Base-by-base conservation (phyloP, 148 eudicot genomes). In the Rhododendron henanense region DNA sequence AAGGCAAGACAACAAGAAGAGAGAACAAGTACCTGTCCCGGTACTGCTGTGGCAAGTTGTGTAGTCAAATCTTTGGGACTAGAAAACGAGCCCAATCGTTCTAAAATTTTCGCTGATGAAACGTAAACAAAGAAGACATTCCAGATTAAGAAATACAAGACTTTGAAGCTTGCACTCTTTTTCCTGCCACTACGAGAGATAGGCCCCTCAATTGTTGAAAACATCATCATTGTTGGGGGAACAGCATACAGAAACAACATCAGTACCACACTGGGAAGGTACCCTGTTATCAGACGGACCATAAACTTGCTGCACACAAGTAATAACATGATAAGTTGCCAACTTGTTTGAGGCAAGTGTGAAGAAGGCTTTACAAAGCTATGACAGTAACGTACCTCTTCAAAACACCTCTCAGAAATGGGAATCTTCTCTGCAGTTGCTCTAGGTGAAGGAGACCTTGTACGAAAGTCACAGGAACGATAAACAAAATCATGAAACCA, bases 151-250 rank as follows among this genome's bases (percentile, higher is more conserved):
- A 97, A 97, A 85, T 87, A 92, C 82, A 97, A 78, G 71, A 94
- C 93, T 91, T 97, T 97, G 81, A 79, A 81, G 88, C 98, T 93
- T 81, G 99, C 93, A 86, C 94, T 96, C 88, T 74, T 93, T 90
- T 97, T 97, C 90, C 99, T 94, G 81, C 86, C 92, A 87, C 98
- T 97, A 67, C 98, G 98, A 84, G 99, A 93, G 77, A 95, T 86
- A 35, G 96, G 84, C 16, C 99, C 99, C 93, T 97, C 99, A 80
- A 97, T 81, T 73, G 96, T 93, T 71, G 99, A 94, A 84, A 97
- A 90, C n/a, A 94, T 83, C 84, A 90, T 85, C 99, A 97, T 97
- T 77, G 91, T 55, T 65, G 99, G 99, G 3, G 98, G 96, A 78
- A 92, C 97, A 73, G 88, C 87, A 55, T 87, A 93, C 16, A 94